Percentiles rank a stretch among this genome's conserved stretches.
phyloP scores from a whole-genome alignment of 805 yeast species.

The Lachancea dasiensis region DNA sequence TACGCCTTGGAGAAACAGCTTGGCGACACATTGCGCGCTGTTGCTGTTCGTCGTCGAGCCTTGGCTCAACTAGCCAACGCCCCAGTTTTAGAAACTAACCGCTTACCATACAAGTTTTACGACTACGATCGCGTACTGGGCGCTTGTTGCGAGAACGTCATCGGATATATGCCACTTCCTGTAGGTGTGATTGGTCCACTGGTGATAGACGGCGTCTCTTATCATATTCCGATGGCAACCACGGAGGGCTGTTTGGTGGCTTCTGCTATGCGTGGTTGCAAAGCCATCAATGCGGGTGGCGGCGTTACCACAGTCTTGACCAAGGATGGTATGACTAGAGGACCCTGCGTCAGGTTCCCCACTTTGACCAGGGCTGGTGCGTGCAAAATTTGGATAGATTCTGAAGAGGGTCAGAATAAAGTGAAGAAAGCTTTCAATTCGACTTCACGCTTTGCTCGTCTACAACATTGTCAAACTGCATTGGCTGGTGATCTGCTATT shows the following conservation, averaged over 20 bases:
- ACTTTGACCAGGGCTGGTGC: conserved; percentile 83
- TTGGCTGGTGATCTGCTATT: conserved; percentile 87
- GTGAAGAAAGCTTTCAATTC: conserved; percentile 90
- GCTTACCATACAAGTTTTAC: conserved; percentile 74
- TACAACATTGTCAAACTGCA: conserved; percentile 86
- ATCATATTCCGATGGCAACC: conserved; percentile 97
- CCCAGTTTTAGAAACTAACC: conserved; percentile 63
- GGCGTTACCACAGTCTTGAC: conserved; percentile 91
- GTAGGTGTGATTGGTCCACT: conserved; percentile 98
- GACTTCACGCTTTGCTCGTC: conserved; percentile 94
- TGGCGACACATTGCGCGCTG: conserved; percentile 87
- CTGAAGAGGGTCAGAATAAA: conserved; percentile 81
- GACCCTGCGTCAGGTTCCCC: conserved; percentile 93
- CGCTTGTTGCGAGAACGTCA: conserved; percentile 98
- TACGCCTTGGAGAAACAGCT: conserved; percentile 93
- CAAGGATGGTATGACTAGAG: conserved; percentile 98
- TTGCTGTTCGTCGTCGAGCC: conserved; percentile 86
- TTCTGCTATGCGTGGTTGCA: conserved; percentile 98
- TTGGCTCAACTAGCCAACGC: conserved; percentile 78
- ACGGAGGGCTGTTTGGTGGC: conserved; percentile 99
- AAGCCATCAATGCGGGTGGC: conserved; percentile 95
- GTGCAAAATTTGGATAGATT: conserved; percentile 91
- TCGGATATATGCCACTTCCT: conserved; percentile 94
- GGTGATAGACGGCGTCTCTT: conserved; percentile 80
- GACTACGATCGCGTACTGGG: conserved; percentile 96